Conservation (phyloP, 441 rosid genomes). For the Eruca vesicaria region DNA sequence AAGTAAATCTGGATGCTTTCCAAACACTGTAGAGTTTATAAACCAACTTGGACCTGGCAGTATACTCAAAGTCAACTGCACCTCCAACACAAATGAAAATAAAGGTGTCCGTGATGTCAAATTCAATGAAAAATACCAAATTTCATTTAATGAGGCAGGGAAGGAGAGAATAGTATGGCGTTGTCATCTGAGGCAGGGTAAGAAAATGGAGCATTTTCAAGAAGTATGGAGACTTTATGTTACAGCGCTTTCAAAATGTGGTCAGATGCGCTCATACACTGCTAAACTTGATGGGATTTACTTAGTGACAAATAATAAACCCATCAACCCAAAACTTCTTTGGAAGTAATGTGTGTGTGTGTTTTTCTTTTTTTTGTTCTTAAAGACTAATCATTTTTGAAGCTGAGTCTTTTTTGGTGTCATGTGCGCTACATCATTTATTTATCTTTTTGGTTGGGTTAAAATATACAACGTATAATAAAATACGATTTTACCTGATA, state of each 20-base stretch:
- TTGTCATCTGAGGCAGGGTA: constrained; percentile 5
- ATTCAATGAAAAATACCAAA: neutral
- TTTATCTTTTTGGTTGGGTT: neutral
- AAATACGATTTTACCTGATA: neutral
- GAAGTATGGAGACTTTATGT: neutral
- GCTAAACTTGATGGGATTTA: neutral
- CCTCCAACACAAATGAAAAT: neutral
- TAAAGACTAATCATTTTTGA: neutral
- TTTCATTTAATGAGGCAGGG: neutral
- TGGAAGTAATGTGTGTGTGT: neutral
- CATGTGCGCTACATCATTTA: neutral
- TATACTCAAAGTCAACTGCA: neutral
- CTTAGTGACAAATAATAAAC: neutral
- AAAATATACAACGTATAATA: neutral
- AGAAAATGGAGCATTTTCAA: neutral
- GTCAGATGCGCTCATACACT: neutral
- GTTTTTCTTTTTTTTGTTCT: neutral
- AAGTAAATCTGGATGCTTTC: neutral
- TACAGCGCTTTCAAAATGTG: neutral
- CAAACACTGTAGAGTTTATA: neutral
- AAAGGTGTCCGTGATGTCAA: no score
- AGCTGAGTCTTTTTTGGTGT: neutral
- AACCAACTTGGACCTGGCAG: neutral
- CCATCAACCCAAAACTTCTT: neutral
- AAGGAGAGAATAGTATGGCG: constrained; percentile 5